Evolutionary conservation across 2,329 filamentous ascomycete species (phyloP), one percentile per base, ranked within the genome.

Genomic region (Corniculantispora saksenae): DNA sequence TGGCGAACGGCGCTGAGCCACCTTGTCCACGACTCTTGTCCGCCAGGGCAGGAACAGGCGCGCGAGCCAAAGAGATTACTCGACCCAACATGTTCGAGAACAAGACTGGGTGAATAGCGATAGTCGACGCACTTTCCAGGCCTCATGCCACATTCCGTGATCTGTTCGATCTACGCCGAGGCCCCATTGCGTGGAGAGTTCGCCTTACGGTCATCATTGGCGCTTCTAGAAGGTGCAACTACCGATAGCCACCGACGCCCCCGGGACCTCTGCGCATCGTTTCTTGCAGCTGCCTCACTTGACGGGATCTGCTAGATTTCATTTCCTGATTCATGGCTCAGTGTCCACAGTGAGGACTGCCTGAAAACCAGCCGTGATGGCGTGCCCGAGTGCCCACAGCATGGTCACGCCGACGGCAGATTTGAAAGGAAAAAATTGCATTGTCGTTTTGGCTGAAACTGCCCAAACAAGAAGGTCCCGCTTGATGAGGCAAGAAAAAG

Each of bases 381-480:
- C 60, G 15, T 53, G 48, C 38, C 40, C 29, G 27, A 55, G 38
- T 27, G 50, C 15, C 32, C 25, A 62, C 60, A 23, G 8, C 25
- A 29, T 38, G 23, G 27, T 35, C 25, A 45, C 23, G 17, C 25
- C 19, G 38, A 2, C 23, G 2, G 23, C 21, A 21, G 29, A 23
- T 7, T 40, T 40, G 47, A 40, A 10, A 10, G 32, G 32, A 15
- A 19, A 9, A 3, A 45, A 15, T 47, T 21, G 43, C 27, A 12
- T 25, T 40, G 45, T 35, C 57, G 29, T 21, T 50, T 51, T 43
- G 47, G 48, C 9, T 2, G 19, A 29, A 40, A 21, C 25, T 61
- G 8, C 59, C 59, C 10, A 61, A 61, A 54, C 25, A 43, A 57
- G 54, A 57, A 57, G 54, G 54, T 57, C 3, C 27, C 17, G 7